Conservation (phyloP, 495 filamentous ascomycete genomes). For the Podospora pseudoanserina region DNA sequence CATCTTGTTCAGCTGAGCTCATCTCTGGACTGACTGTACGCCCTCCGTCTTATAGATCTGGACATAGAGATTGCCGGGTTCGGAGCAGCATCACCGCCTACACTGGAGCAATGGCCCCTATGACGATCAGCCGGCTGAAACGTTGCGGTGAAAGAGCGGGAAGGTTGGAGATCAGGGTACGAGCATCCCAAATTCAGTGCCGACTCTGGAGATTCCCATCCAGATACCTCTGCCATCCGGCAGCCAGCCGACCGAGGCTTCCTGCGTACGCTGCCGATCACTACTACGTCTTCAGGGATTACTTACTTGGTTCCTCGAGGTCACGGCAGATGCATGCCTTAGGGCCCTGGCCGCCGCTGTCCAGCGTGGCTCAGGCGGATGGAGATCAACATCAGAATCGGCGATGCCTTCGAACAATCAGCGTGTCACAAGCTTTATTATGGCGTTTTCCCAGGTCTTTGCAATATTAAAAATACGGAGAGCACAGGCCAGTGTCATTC, state of each 20-base stretch:
- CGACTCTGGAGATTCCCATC: background rate
- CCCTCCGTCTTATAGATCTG: background rate
- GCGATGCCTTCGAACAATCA: conserved; percentile 1
- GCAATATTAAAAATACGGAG: background rate
- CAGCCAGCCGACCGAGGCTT: background rate
- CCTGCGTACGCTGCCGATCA: background rate
- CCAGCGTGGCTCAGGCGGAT: background rate
- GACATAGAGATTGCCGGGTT: background rate
- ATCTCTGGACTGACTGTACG: background rate
- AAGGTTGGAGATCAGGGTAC: background rate
- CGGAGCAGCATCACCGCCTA: background rate
- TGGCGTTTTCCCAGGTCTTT: background rate
- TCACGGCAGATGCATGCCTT: background rate
- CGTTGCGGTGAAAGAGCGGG: background rate
- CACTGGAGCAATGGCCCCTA: background rate
- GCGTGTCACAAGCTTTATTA: background rate
- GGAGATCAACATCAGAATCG: background rate
- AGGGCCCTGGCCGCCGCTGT: background rate
- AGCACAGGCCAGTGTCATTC: background rate
- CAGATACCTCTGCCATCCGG: background rate
- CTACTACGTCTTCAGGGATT: background rate
- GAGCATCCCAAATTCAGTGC: background rate
- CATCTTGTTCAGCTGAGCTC: background rate
- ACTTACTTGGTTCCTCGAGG: background rate
- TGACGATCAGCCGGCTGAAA: background rate